These are phyloP conservation scores for Botryosphaeria dothidea DNA, from an alignment of 2,329 filamentous ascomycete species.

Conservation along the genomic window DNA sequence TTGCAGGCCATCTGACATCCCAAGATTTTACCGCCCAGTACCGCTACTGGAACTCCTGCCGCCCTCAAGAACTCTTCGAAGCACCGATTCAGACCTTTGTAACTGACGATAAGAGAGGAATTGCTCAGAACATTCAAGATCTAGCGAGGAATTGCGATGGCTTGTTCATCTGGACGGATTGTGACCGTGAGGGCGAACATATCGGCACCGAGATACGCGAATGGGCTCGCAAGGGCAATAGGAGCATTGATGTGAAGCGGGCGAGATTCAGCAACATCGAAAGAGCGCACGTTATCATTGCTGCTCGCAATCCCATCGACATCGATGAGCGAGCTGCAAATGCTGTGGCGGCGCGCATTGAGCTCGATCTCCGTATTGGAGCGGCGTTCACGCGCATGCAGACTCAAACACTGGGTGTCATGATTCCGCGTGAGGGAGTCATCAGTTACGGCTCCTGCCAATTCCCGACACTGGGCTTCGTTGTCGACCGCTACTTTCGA, in stretches of 20 bases:
- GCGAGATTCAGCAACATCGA: conserved; percentile 97
- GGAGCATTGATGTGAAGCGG: conserved; percentile 74
- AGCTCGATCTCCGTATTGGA: conserved; percentile 87
- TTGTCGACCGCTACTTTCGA: conserved; percentile 92
- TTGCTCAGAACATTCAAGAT: conserved; percentile 81
- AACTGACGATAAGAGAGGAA: conserved; percentile 69
- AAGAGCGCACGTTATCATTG: conserved; percentile 83
- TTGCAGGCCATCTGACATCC: conserved; percentile 83
- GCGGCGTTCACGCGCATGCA: conserved; percentile 90
- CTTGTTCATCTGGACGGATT: conserved; percentile 98
- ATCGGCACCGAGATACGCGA: conserved; percentile 90
- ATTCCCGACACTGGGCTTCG: conserved; percentile 94
- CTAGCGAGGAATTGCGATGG: conserved; percentile 73
- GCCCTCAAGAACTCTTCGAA: conserved; percentile 77
- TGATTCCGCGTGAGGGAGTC: conserved; percentile 66
- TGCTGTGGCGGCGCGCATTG: conserved; percentile 85
- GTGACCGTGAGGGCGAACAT: conserved; percentile 94
- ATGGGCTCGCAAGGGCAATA: conserved; percentile 74
- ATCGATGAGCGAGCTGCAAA: conserved; percentile 85
- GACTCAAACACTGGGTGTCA: conserved; percentile 71
- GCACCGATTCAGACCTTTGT: conserved; percentile 72
- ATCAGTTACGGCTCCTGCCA: conserved; percentile 96
- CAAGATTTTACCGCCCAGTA: conserved; percentile 74
- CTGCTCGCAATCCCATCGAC: conserved; percentile 73
- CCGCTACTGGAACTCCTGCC: conserved; percentile 78